These are phyloP conservation scores for Salisapilia sapeloensis DNA, from an alignment of 352 stramenopile genomes.

Conservation along the genomic window DNA sequence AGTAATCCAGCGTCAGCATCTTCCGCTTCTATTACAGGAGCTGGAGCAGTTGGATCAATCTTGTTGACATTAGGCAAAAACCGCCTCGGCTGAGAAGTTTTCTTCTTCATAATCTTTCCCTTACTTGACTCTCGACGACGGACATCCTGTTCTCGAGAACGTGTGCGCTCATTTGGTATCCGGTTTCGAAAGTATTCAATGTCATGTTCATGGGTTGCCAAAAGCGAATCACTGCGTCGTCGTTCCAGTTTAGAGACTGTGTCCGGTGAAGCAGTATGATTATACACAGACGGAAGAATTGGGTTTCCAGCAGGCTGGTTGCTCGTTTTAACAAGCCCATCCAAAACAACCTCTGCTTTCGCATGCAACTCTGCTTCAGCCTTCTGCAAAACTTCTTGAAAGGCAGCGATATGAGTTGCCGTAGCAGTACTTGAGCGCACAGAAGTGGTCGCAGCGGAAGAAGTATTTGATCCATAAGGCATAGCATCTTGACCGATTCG, in stretches of 20 bases:
- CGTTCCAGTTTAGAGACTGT: too few relatives aligned
- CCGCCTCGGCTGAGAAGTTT: constrained; percentile 27
- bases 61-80: constrained; percentile 59
- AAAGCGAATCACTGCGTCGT: constrained; percentile 7
- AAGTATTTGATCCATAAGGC: neutral
- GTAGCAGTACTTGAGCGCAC: constrained; percentile 7
- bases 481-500: constrained; percentile 26
- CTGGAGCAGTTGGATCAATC: constrained; percentile 26
- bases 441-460: neutral
- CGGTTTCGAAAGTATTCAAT: constrained; percentile 33
- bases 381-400: constrained; percentile 54
- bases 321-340: constrained; percentile 39
- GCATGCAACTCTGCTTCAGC: constrained; percentile 48
- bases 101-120: constrained; percentile 23
- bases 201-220: constrained; percentile 4
- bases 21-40: constrained; percentile 29
- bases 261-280: neutral
- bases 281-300: constrained; percentile 9
- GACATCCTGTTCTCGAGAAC: too few relatives aligned
- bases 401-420: constrained; percentile 15
- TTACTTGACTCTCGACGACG: constrained; percentile 12
- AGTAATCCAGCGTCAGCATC: constrained; percentile 48
- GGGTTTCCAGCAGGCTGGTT: constrained; percentile 5
- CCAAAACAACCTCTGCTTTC: constrained; percentile 70
- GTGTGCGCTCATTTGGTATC: too few relatives aligned